Evolutionary conservation across 352 stramenopile species (phyloP).

Genomic region (Globisporangium alternatum): DNA sequence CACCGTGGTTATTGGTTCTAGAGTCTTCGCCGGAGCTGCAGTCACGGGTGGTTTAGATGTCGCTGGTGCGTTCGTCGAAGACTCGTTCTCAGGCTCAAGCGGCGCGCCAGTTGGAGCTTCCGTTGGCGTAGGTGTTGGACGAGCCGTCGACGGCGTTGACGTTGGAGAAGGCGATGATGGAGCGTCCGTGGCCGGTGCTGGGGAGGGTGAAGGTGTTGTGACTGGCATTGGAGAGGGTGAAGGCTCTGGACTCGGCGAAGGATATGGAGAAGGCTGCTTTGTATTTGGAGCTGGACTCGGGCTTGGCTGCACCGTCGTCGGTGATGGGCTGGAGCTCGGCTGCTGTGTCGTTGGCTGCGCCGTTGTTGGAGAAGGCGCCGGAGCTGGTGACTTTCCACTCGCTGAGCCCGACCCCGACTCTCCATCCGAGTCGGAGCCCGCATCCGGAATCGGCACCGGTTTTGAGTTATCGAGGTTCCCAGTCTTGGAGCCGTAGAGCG

Average conservation of each 20-base stretch:
- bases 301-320: neutral
- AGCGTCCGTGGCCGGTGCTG: neutral
- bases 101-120: conserved; percentile 12
- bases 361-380: conserved; percentile 17
- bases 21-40: neutral
- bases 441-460: conserved; percentile 29
- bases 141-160: neutral
- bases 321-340: neutral
- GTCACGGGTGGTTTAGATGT: neutral
- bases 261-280: conserved; percentile 11
- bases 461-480: conserved; percentile 25
- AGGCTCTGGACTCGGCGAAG: neutral
- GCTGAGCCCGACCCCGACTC: neutral
- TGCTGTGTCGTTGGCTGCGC: neutral
- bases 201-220: conserved; percentile 8
- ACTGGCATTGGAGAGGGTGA: neutral
- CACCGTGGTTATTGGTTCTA: neutral
- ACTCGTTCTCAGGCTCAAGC: neutral
- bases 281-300: neutral
- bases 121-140: conserved; percentile 5
- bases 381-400: conserved; percentile 14
- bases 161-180: neutral
- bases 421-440: neutral
- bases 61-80: neutral
- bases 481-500: conserved; percentile 47